A percentile compares a stretch with the other conserved stretches of the same genome.
Evolutionary conservation across 202 grass and related monocot genomes (phyloP).

Genomic region (Eragrostis tef): DNA sequence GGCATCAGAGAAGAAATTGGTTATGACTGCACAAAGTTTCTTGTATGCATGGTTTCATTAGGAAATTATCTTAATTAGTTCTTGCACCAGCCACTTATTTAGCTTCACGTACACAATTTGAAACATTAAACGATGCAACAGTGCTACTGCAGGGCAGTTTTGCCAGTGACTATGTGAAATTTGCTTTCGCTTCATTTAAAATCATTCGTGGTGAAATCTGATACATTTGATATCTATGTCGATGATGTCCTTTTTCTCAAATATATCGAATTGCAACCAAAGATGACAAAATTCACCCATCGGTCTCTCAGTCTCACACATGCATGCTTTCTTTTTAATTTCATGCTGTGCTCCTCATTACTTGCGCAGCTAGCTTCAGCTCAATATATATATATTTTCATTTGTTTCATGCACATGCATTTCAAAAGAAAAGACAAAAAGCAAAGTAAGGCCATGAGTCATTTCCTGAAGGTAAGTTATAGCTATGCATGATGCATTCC

Average conservation of each 20-base stretch:
- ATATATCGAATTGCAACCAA: not conserved
- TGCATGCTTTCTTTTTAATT: conserved; percentile 25
- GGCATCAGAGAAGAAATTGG: conserved; percentile 2
- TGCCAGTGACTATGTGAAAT: not conserved
- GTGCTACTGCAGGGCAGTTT: not conserved
- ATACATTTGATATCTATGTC: not conserved
- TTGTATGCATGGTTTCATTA: not conserved
- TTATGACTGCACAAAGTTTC: not conserved
- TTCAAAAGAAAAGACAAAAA: not conserved
- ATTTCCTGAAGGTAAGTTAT: not conserved
- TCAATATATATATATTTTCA: not conserved
- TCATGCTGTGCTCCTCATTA: not conserved
- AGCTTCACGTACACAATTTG: not conserved
- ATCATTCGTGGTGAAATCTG: not conserved
- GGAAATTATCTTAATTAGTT: not conserved
- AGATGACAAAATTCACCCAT: not conserved
- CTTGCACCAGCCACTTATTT: not conserved
- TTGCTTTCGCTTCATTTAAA: not conserved
- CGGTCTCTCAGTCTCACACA: not conserved
- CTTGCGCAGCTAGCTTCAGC: not conserved
- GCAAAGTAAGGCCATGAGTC: not conserved
- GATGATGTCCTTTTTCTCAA: not conserved
- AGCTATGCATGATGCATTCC: not conserved
- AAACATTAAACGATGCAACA: not conserved
- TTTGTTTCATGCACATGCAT: not conserved